Conservation (phyloP, 306 rosid genomes). For the Canavalia ensiformis region DNA sequence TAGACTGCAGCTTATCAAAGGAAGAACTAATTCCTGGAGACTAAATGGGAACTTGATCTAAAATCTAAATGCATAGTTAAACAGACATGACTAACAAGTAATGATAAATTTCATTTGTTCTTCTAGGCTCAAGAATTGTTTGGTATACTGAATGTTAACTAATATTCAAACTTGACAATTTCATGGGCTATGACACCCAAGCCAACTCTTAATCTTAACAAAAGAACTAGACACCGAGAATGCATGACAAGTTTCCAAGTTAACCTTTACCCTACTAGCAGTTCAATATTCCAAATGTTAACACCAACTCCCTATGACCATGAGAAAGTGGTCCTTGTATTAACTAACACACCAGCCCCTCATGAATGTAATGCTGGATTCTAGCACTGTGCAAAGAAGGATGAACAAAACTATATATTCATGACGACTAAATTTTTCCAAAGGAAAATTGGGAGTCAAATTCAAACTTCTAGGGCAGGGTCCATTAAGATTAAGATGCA, state of each 20-base stretch:
- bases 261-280: background rate
- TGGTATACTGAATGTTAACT: background rate
- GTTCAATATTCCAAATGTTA: background rate
- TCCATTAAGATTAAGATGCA: slow-evolving; percentile 19
- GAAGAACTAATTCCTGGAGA: background rate
- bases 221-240: background rate
- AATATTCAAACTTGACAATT: slow-evolving; percentile 37
- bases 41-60: slow-evolving; percentile 5
- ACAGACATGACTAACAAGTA: background rate
- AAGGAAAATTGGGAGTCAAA: slow-evolving; percentile 18
- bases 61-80: background rate
- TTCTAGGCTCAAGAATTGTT: slow-evolving; percentile 10
- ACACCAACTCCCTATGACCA: background rate
- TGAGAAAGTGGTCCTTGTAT: background rate
- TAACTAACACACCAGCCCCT: slow-evolving; percentile 2
- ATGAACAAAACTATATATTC: background rate
- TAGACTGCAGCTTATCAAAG: background rate
- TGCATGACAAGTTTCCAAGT: background rate
- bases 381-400: slow-evolving; percentile 2
- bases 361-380: slow-evolving; percentile 20
- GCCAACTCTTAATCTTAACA: background rate
- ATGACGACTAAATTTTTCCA: background rate
- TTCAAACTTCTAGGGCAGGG: background rate
- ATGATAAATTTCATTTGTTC: background rate
- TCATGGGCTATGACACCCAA: slow-evolving; percentile 14